Evolutionary conservation across 345 rosid species (phyloP).

Genomic region (Camelina neglecta): DNA sequence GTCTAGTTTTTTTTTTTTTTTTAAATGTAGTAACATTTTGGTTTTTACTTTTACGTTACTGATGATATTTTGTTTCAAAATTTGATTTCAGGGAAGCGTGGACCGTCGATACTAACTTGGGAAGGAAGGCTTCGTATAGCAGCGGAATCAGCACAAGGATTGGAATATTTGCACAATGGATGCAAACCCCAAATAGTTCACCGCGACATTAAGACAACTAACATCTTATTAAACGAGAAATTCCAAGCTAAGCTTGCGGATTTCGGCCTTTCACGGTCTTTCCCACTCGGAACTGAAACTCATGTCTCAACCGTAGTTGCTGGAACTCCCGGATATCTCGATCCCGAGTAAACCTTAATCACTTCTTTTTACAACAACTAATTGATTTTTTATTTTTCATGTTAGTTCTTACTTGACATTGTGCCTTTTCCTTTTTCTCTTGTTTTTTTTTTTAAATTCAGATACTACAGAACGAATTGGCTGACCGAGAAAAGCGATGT

Average conservation of each 20-base stretch:
- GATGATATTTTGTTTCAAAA: not conserved
- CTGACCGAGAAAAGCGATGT: slow-evolving; percentile 62
- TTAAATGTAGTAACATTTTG: slow-evolving; percentile 1
- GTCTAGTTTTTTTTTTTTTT: slow-evolving; percentile 11
- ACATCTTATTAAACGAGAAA: slow-evolving; percentile 59
- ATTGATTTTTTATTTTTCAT: not conserved
- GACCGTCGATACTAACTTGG: slow-evolving; percentile 49
- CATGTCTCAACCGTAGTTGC: slow-evolving; percentile 49
- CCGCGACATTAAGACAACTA: slow-evolving; percentile 62
- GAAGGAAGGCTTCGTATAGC: slow-evolving; percentile 57
- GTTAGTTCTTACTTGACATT: not conserved
- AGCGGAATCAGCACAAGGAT: slow-evolving; percentile 61
- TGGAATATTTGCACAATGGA: slow-evolving; percentile 54
- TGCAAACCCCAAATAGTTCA: slow-evolving; percentile 69
- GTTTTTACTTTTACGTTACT: slow-evolving; percentile 10
- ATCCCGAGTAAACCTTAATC: slow-evolving; percentile 56
- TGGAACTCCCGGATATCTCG: slow-evolving; percentile 64
- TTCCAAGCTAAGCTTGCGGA: slow-evolving; percentile 69
- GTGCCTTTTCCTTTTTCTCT: not conserved
- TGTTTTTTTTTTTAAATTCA: slow-evolving; percentile 9
- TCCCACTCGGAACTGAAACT: slow-evolving; percentile 47
- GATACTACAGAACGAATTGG: slow-evolving; percentile 44
- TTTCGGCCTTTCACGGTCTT: slow-evolving; percentile 62
- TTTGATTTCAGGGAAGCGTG: slow-evolving; percentile 39
- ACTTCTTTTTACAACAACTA: slow-evolving; percentile 5